Evolutionary conservation across 768 basidiomycete species (phyloP).

Genomic region (Coprinellus micaceus): DNA sequence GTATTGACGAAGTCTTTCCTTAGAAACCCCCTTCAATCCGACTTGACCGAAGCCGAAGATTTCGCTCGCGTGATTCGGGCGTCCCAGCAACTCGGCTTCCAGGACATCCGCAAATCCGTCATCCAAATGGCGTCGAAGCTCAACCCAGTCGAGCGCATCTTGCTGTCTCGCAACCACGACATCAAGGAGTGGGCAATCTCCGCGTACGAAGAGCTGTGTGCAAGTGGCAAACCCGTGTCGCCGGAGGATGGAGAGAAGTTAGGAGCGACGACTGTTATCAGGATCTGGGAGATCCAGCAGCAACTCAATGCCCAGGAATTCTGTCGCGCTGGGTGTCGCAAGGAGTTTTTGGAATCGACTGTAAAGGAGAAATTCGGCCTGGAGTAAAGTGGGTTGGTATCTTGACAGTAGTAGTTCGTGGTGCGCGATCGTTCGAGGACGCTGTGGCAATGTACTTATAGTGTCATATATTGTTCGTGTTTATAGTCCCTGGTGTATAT

Average conservation of each 20-base stretch:
- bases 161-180: slow-evolving; percentile 20
- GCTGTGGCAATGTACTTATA: no score
- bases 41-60: slow-evolving; percentile 16
- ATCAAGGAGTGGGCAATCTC: slow-evolving; percentile 24
- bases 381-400: neutral
- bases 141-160: slow-evolving; percentile 20
- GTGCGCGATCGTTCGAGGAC: no score
- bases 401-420: no score
- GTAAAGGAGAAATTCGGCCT: neutral
- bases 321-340: neutral
- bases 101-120: slow-evolving; percentile 22
- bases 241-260: slow-evolving; percentile 11
- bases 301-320: neutral
- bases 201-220: slow-evolving; percentile 27
- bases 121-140: slow-evolving; percentile 13
- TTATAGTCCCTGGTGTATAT: no score
- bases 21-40: slow-evolving; percentile 2
- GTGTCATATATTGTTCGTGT: no score
- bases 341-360: neutral
- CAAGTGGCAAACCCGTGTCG: slow-evolving; percentile 15
- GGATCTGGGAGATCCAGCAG: slow-evolving; percentile 11
- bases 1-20: no score
- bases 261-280: slow-evolving; percentile 15
- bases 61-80: slow-evolving; percentile 23
- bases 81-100: slow-evolving; percentile 14